Base-by-base conservation (phyloP, 768 basidiomycete genomes). In the Boletus sp. region DNA sequence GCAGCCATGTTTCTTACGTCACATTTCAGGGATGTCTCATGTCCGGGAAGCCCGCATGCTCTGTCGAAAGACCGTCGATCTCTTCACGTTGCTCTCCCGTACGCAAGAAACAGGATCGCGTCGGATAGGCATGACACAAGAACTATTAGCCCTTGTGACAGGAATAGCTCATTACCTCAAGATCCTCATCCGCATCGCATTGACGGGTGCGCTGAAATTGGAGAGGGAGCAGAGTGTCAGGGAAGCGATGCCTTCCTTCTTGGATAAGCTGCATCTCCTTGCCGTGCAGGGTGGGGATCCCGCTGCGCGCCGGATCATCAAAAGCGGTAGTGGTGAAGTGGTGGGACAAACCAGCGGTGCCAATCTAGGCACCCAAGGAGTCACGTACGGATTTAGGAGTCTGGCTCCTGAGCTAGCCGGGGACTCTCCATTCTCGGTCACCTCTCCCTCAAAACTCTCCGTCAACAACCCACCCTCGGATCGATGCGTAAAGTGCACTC, bases 161-260 rank as follows among this genome's bases (percentile, higher is more conserved):
- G 96, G 97, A n/a, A 80, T 99, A 34, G 97, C 97, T 6, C 97
- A 99, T 73, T 98, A 99, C 73, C 86, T 99, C 68, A 99, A 99
- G 77, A 98, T 99, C 73, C 84, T 99, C 50, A 99, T 99, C 59
- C 89, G 97, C 47, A 98, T 99, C 58, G 94, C 97, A 3, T 78
- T 99, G 43, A 98, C 97, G 0, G 95, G 94, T 7, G 92, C 94
- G 5, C 80, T 99, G 56, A 98, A 93, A 74, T 80, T 99, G 32
- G 97, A 99, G 73, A 80, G 94, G 54, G 97, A 99, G 65, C 83
- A 91, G 65, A 82, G 81, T 53, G 84, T 90, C 44, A 77, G 82
- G 40, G 87, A 88, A 54, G 93, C 94, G 1, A 90, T 98, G 81
- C 76, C 85, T 6, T 85, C 83, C 29, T 97, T 97, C 75, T 81